These are phyloP conservation scores for Syzygium aromaticum DNA, from an alignment of 345 rosid species.

Conservation along the genomic window DNA sequence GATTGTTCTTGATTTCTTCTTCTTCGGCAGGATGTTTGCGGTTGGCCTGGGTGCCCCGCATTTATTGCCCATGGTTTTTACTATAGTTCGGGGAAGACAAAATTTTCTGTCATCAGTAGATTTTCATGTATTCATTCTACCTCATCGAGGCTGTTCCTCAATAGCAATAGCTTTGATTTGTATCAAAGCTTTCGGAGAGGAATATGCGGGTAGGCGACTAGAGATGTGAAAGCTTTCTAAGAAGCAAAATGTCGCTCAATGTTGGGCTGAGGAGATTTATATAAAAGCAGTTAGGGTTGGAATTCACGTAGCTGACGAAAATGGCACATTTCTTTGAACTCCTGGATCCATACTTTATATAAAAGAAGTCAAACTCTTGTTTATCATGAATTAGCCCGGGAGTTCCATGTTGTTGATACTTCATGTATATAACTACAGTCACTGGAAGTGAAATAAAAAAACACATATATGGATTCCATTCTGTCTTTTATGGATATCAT, in stretches of 20 bases:
- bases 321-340: not conserved
- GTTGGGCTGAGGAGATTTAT: not conserved
- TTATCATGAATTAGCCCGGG: not conserved
- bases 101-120: not conserved
- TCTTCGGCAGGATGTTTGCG: not conserved
- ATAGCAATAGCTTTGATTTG: not conserved
- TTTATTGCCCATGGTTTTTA: not conserved
- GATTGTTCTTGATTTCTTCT: not conserved
- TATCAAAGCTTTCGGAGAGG: not conserved
- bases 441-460: not conserved
- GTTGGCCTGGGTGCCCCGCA: not conserved
- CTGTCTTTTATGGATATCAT: not conserved
- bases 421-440: not conserved
- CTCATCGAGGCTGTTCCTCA: not conserved
- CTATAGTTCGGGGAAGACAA: not conserved
- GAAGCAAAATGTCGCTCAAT: not conserved
- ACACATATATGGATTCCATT: not conserved
- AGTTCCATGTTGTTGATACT: not conserved
- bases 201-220: not conserved
- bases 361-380: not conserved
- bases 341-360: not conserved
- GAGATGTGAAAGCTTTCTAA: not conserved
- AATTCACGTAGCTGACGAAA: not conserved
- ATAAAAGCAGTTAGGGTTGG: not conserved
- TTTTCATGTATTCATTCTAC: not conserved